A percentile compares a stretch with the other conserved stretches of the same genome.
phyloP scores from a whole-genome alignment of 805 yeast genomes.

The Citeromyces nyonsensis region DNA sequence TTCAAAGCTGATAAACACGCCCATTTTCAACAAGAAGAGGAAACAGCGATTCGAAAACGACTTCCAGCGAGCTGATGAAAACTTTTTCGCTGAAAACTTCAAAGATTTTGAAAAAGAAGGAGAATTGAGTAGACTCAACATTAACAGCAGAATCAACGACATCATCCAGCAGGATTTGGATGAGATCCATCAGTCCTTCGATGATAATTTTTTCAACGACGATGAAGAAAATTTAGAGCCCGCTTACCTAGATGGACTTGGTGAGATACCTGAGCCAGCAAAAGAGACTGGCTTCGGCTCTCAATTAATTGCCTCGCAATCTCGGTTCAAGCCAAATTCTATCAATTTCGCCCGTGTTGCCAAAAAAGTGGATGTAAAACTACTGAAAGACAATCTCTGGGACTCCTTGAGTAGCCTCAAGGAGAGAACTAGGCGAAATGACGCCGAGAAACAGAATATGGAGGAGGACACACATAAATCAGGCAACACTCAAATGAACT shows the following conservation, averaged over 20 bases:
- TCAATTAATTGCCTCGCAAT: slow-evolving; percentile 5
- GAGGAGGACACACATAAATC: slow-evolving; percentile 2
- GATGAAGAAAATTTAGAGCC: slow-evolving; percentile 9
- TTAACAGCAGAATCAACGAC: slow-evolving; percentile 4
- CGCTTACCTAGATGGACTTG: slow-evolving; percentile 5
- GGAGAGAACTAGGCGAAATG: slow-evolving; percentile 11
- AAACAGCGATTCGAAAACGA: slow-evolving; percentile 6
- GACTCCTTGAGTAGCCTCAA: slow-evolving; percentile 15
- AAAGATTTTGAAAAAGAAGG: slow-evolving; percentile 16
- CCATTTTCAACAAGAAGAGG: slow-evolving; percentile 10
- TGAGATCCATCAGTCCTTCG: slow-evolving; percentile 10
- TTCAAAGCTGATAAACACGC: slow-evolving; percentile 12
- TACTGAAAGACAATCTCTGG: slow-evolving; percentile 32
- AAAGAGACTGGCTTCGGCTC: slow-evolving; percentile 5
- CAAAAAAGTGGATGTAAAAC: slow-evolving; percentile 29
- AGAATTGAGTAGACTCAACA: slow-evolving; percentile 20
- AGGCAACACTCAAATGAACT: slow-evolving; percentile 6
- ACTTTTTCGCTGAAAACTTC: slow-evolving; percentile 32
- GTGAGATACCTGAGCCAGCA: background rate
- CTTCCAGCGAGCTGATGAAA: slow-evolving; percentile 28
- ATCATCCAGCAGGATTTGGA: slow-evolving; percentile 6
- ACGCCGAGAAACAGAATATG: slow-evolving; percentile 5
- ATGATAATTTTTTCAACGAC: slow-evolving; percentile 15
- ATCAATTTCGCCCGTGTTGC: slow-evolving; percentile 29
- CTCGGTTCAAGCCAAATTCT: slow-evolving; percentile 13